Evolutionary conservation across 2,329 filamentous ascomycete species (phyloP), one percentile per base, ranked within the genome.

Genomic region (Colletotrichum somersetense): DNA sequence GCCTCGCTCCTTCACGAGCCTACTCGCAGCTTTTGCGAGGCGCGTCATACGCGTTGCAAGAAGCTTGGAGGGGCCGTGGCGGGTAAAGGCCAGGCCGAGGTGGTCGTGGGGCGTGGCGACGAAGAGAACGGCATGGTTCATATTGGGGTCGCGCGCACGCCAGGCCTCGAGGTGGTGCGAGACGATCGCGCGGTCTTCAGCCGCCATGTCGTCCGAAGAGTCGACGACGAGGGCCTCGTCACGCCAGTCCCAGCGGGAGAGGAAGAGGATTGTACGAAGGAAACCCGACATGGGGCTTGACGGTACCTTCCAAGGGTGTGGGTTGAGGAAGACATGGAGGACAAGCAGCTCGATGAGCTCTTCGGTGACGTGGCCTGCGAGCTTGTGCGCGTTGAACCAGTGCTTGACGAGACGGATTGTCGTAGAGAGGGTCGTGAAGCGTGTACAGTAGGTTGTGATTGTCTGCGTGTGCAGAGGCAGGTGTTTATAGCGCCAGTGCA

Each of bases 161-260:
- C 94, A 97, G 18, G 92, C 91, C 73, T 94, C 90, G 70, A 98
- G 91, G 26, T 92, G 90, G 5, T 91, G 93, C 48, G 86, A 87
- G 74, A 96, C 91, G 3, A 86, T 84, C 42, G 88, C 83, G 14
- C 92, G 86, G 40, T 92, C 89, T 14, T 88, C 84, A 10, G 85
- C 81, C 10, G 88, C 88, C 78, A 97, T 86, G 18, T 90, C 88
- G 72, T 87, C 88, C 14, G 90, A 88, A 35, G 94, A 88, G 80
- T 98, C 94, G 35, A 98, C 87, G 44, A 97, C 86, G 42, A 98
- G 85, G 1, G 96, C 93, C 65, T 95, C 91, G 10, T 91, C 86
- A 38, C 93, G 90, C 96, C 96, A 99, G 80, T 98, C 94, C 95
- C 96, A 99, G 53, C 91, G 88, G 1, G 95, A 90, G 18, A 99